Conservation (phyloP, 148 eudicot genomes). For the Cornus kousa region DNA sequence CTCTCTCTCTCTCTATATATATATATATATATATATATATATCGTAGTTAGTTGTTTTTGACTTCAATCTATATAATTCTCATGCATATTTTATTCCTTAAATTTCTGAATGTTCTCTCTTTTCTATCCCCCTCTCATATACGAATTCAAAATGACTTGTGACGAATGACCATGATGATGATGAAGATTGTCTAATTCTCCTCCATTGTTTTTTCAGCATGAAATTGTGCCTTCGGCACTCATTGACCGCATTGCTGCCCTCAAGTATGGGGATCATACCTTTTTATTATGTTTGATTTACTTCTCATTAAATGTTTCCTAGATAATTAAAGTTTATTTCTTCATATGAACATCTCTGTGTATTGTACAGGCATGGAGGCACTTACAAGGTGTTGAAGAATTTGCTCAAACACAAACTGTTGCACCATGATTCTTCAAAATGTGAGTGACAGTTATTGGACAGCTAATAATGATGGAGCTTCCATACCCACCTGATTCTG, state of each 20-base stretch:
- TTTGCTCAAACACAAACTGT: conserved; percentile 90
- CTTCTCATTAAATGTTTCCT: neutral
- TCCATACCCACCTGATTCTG: neutral
- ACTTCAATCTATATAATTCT: neutral
- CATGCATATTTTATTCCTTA: neutral
- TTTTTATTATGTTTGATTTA: neutral
- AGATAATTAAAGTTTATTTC: neutral
- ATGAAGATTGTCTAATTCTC: neutral
- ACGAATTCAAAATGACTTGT: neutral
- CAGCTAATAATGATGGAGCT: neutral
- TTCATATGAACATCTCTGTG: neutral
- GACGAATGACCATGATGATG: neutral
- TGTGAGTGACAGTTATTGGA: conserved; percentile 41
- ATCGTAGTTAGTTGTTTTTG: neutral
- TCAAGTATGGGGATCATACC: conserved; percentile 54
- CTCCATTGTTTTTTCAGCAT: conserved; percentile 46
- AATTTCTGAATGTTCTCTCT: neutral
- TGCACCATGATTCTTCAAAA: conserved; percentile 89
- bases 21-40: neutral
- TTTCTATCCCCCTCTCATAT: neutral
- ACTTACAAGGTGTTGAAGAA: conserved; percentile 93
- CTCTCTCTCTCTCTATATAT: neutral
- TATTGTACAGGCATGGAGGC: conserved; percentile 72
- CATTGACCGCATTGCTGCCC: conserved; percentile 75
- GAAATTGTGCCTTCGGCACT: conserved; percentile 89